Conservation (phyloP, 1,284 basidiomycete species). For the Cystobasidium slooffiae region DNA sequence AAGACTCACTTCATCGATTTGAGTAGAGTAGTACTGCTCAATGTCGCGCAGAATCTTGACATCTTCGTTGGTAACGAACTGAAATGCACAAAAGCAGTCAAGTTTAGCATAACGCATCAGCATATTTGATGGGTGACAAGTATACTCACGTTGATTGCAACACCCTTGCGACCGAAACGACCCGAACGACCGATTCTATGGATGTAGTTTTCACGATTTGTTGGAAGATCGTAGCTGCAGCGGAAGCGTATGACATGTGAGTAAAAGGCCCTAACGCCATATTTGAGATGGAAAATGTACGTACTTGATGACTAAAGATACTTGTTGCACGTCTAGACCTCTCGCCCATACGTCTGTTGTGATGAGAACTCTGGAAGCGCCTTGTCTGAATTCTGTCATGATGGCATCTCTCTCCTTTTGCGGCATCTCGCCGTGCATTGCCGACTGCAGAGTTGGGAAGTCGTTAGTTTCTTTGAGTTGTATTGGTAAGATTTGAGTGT, state of each 20-base stretch:
- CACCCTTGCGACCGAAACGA: slow-evolving; percentile 92
- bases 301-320: slow-evolving; percentile 95
- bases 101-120: neutral
- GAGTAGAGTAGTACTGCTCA: slow-evolving; percentile 63
- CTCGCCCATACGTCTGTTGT: slow-evolving; percentile 95
- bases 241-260: slow-evolving; percentile 94
- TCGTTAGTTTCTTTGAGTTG: neutral
- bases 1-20: slow-evolving; percentile 76
- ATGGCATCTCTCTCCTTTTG: slow-evolving; percentile 98
- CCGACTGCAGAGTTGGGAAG: slow-evolving; percentile 31
- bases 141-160: slow-evolving; percentile 75
- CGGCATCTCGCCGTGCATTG: slow-evolving; percentile 91
- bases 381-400: slow-evolving; percentile 97
- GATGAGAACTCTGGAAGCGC: slow-evolving; percentile 92
- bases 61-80: slow-evolving; percentile 91
- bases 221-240: slow-evolving; percentile 69
- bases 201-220: slow-evolving; percentile 98
- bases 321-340: slow-evolving; percentile 98
- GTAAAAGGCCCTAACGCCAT: slow-evolving; percentile 66
- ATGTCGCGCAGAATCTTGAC: slow-evolving; percentile 72
- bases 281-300: slow-evolving; percentile 50
- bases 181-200: slow-evolving; percentile 96
- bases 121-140: neutral
- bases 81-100: neutral
- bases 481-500: slow-evolving; percentile 57